phyloP scores from a whole-genome alignment of 2,329 filamentous ascomycete species.

The Trichophyton rubrum region DNA sequence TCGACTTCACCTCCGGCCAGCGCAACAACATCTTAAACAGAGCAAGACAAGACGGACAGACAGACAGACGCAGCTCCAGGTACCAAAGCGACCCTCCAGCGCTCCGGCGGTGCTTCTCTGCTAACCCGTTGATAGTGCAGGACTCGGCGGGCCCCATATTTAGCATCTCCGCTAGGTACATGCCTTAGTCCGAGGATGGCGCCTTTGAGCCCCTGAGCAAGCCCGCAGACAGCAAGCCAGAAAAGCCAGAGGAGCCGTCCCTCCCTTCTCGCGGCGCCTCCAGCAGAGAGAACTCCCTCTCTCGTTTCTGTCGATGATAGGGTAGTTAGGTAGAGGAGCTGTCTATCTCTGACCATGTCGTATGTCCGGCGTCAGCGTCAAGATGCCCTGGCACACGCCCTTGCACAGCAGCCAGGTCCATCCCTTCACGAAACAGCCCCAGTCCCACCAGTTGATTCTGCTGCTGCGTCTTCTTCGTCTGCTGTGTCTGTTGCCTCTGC shows the following conservation, averaged over 20 bases:
- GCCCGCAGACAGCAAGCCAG: neutral
- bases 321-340: neutral
- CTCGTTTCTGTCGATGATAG: neutral
- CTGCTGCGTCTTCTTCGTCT: neutral
- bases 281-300: neutral
- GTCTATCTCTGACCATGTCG: conserved; percentile 1
- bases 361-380: conserved; percentile 3
- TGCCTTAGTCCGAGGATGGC: neutral
- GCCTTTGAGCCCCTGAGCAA: conserved; percentile 1
- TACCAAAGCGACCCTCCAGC: neutral
- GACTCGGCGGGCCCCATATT: neutral
- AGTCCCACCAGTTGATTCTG: neutral
- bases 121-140: neutral
- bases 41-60: too few relatives aligned
- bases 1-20: neutral
- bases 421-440: conserved; percentile 4
- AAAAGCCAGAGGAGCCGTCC: neutral
- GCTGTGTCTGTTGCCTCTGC: neutral
- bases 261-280: neutral
- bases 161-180: neutral
- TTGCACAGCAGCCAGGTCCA: conserved; percentile 3
- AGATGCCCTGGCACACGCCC: conserved; percentile 3
- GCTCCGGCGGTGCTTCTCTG: neutral
- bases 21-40: neutral
- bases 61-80: neutral